Base-by-base conservation (phyloP, 2,329 filamentous ascomycete species). In the Aureobasidium melanogenum region DNA sequence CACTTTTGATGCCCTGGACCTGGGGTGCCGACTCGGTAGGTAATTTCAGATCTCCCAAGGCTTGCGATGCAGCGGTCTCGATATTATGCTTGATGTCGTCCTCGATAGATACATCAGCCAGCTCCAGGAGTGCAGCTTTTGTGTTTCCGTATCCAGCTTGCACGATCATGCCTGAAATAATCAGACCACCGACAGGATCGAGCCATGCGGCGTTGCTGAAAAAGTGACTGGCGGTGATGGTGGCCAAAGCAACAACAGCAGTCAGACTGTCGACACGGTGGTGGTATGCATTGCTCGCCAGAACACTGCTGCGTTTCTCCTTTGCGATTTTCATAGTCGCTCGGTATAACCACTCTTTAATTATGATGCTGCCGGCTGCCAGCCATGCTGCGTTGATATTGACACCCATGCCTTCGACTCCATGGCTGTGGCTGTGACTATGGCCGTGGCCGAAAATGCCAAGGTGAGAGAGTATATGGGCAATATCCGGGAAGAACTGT, bases 341-440 rank as follows among this genome's bases (percentile, higher is more conserved):
- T 79, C 88, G 87, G 72, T 97, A 99, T 28, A 99, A 79, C 90
- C 92, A 99, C 75, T 99, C 94, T 76, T 99, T 99, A 69, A 97
- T 79, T 28, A 91, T 75, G 62, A 99, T 94, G 1, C 91, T 96
- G 22, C 90, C 93, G 43, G 84, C 88, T 38, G 94, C 93, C 63
- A 99, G 78, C 94, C 94, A 99, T 8, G 90, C 93, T 24, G 94
- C 94, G 73, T 97, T 92, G 66, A 99, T 83, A 73, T 90, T 96
- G 0, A 94, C 94, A 1, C 86, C 84, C 38, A 83, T 76, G 60
- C 82, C 82, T 22, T 62, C 64, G 3, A 43, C 50, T 4, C 74
- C 78, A 72, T 88, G 86, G 63, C 81, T 79, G 69, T 90, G 86
- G n/a, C 80, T 82, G 69, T 91, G 86, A 6, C 79, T 76, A 69